Evolutionary conservation across 768 basidiomycete species (phyloP), one percentile per base, ranked within the genome.

Genomic region (Rhodotorula diobovata): DNA sequence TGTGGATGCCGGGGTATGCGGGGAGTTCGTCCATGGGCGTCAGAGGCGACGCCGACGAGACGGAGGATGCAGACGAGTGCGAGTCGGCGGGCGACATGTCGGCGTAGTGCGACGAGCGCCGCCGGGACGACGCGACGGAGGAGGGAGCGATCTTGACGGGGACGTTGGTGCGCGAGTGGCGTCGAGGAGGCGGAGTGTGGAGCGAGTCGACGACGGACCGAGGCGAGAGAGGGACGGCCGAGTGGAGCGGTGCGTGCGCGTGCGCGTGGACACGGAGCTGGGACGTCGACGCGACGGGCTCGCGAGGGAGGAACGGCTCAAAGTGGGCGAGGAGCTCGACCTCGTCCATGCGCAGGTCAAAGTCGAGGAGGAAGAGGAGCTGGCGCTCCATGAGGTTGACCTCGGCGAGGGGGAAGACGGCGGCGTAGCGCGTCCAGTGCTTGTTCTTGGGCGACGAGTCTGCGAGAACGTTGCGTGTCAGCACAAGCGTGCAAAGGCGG

Each of bases 331-430:
- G 80, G 16, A 89, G 88, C 77, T 96, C 93, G 39, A 81, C 81
- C 81, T 99, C 95, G 76, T 87, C 85, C 80, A 97, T 91, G 59
- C 91, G 87, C 67, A 99, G 87, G 80, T 97, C 89, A 80, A 90
- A 94, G 82, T 95, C 90, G 76, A 99, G 87, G 68, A 98, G 84
- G 80, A 86, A 89, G 64, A 99, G 87, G 39, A 99, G 86, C 82
- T 99, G 93, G 82, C 88, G 90, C 83, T 99, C 95, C 95, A 98
- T 98, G 71, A 94, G 84, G 81, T 94, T 96, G 80, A 97, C 81
- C 76, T 83, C 82, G 72, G 82, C 80, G 37, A 80, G 77, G 32
- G 81, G 87, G 82, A 91, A 94, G 73, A 90, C 82, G 54, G 83
- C 82, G 25, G 88, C 89, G 79, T 93, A 91, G 59, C 82, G 82